Evolutionary conservation across 164 flowering plant species (phyloP).

Genomic region (Stephania cephalantha): DNA sequence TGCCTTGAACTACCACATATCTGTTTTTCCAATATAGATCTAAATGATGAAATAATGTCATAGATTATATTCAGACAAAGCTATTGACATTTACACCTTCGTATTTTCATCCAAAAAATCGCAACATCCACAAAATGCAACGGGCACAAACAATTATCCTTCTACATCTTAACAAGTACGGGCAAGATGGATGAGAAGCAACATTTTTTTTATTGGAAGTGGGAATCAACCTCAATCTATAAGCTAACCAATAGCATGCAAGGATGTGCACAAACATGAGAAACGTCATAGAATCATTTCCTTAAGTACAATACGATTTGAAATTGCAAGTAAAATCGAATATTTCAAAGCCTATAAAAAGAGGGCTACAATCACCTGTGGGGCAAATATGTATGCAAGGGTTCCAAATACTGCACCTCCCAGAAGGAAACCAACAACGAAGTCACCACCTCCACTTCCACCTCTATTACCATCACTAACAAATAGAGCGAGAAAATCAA

Average conservation of each 20-base stretch:
- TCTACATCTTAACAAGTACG: too few relatives aligned
- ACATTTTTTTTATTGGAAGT: too few relatives aligned
- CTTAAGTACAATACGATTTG: too few relatives aligned
- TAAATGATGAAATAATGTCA: not conserved
- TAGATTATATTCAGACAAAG: too few relatives aligned
- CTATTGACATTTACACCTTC: too few relatives aligned
- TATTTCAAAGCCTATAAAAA: not conserved
- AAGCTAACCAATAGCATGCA: too few relatives aligned
- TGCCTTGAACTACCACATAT: not conserved
- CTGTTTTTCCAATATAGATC: not conserved
- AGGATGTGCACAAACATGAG: too few relatives aligned
- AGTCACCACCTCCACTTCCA: slow-evolving; percentile 58
- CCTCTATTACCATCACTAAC: slow-evolving; percentile 46
- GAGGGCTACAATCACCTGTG: slow-evolving; percentile 56
- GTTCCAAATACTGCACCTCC: slow-evolving; percentile 96
- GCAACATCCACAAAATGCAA: not conserved
- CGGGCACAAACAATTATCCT: too few relatives aligned
- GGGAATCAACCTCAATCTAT: too few relatives aligned
- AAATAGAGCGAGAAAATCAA: not conserved
- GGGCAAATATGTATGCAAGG: slow-evolving; percentile 76
- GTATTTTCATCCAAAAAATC: not conserved
- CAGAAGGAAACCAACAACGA: slow-evolving; percentile 77
- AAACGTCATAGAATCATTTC: too few relatives aligned
- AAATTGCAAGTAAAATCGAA: not conserved
- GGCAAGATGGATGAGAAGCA: too few relatives aligned